Evolutionary conservation across 73 alveolate genomes (phyloP).

Genomic region (Blepharisma stoltei): DNA sequence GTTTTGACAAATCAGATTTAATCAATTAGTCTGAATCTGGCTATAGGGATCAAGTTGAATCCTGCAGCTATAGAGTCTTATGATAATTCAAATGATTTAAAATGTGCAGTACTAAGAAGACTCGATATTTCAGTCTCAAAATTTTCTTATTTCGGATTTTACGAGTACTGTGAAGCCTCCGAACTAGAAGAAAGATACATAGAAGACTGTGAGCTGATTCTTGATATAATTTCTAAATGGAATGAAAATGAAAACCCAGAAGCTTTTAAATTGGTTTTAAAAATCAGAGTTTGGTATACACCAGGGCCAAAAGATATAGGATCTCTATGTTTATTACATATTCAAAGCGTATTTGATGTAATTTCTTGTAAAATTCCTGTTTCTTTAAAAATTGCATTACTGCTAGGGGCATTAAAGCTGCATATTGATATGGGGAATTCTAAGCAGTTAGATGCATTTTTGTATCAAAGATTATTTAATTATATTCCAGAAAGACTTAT

Average conservation of each 20-base stretch:
- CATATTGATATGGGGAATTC: conserved; percentile 4
- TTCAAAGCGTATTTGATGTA: conserved; percentile 17
- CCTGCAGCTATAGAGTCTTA: neutral
- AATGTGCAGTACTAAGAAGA: neutral
- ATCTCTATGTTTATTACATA: neutral
- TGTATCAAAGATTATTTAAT: neutral
- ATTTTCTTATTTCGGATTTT: neutral
- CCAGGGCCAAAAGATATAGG: neutral
- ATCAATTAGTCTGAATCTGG: too few relatives aligned
- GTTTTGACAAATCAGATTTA: too few relatives aligned
- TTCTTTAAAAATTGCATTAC: neutral
- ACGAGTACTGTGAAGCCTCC: neutral
- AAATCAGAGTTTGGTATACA: neutral
- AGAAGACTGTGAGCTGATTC: conserved; percentile 1
- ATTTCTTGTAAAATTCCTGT: neutral
- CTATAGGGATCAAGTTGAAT: too few relatives aligned
- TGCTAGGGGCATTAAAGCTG: conserved; percentile 6
- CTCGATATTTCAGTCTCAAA: neutral
- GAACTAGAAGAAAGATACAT: conserved; percentile 6
- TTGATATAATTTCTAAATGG: conserved; percentile 8
- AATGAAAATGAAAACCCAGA: neutral
- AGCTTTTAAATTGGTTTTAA: neutral
- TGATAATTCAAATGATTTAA: neutral
- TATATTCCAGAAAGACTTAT: neutral
- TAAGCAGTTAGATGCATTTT: neutral